Percentiles rank a stretch among this genome's conserved stretches.
Evolutionary conservation across 768 basidiomycete genomes (phyloP).

Genomic region (Leccinum disarticulatum): DNA sequence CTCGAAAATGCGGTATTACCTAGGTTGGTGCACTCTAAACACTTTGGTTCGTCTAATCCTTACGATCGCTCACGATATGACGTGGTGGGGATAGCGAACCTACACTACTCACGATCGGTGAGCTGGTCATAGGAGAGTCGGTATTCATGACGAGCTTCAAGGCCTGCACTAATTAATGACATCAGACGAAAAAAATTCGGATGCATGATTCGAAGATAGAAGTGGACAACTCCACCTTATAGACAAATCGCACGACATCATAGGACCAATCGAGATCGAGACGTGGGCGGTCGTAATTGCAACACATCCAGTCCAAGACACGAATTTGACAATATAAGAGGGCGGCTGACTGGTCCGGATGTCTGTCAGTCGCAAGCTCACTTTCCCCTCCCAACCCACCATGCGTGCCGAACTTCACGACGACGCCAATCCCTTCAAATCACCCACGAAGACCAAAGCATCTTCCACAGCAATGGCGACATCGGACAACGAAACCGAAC

Average conservation of each 20-base stretch:
- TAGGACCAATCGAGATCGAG: neutral
- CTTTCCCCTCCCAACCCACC: neutral
- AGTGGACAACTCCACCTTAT: neutral
- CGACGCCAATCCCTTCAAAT: constrained; percentile 21
- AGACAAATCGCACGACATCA: neutral
- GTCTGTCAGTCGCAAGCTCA: neutral
- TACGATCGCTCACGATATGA: no score
- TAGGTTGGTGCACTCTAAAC: no score
- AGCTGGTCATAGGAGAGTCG: neutral
- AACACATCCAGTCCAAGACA: constrained; percentile 13
- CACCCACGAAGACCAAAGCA: constrained; percentile 14
- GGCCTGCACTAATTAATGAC: neutral
- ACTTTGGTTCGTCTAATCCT: no score
- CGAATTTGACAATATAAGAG: neutral
- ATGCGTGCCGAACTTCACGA: constrained; percentile 10
- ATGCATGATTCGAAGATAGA: neutral
- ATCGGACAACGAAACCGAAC: constrained; percentile 1
- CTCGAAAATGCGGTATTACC: neutral
- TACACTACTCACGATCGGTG: neutral
- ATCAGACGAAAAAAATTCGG: no score
- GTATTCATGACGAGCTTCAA: neutral
- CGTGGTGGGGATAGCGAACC: neutral
- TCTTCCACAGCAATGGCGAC: neutral
- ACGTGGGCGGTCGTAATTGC: constrained; percentile 2
- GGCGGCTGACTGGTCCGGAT: neutral